Percentiles rank a stretch among this genome's conserved stretches.
phyloP scores from a whole-genome alignment of 495 filamentous ascomycete species.

The Aspergillus olivimuriae region DNA sequence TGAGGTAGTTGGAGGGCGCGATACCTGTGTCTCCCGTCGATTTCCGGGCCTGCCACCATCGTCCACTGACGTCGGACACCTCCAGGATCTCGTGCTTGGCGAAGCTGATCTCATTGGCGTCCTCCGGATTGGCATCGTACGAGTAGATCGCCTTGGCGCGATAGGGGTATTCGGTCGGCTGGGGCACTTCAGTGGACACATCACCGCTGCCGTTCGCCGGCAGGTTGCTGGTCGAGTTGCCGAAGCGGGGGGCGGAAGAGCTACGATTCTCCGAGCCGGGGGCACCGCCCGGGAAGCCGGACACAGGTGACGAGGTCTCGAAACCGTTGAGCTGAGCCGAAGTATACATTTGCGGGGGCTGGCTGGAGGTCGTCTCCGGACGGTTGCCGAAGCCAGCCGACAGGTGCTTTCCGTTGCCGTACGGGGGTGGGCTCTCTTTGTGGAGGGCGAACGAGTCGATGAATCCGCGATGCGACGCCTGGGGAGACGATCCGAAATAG shows the following conservation, averaged over 20 bases:
- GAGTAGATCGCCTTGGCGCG: slow-evolving; percentile 97
- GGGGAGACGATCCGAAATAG: slow-evolving; percentile 91
- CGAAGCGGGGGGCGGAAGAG: slow-evolving; percentile 54
- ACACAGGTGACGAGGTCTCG: slow-evolving; percentile 90
- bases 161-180: slow-evolving; percentile 92
- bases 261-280: slow-evolving; percentile 51
- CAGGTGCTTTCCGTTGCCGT: slow-evolving; percentile 56
- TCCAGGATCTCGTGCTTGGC: slow-evolving; percentile 94
- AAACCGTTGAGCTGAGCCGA: slow-evolving; percentile 91
- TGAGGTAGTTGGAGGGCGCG: slow-evolving; percentile 96
- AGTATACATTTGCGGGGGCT: slow-evolving; percentile 93
- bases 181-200: slow-evolving; percentile 57
- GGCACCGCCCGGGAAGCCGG: slow-evolving; percentile 62
- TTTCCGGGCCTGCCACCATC: slow-evolving; percentile 99
- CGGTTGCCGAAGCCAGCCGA: slow-evolving; percentile 48
- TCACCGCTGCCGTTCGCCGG: slow-evolving; percentile 22
- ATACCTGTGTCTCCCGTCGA: slow-evolving; percentile 93
- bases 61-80: slow-evolving; percentile 91
- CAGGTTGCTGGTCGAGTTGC: slow-evolving; percentile 26
- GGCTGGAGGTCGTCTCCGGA: slow-evolving; percentile 74
- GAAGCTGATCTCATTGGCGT: slow-evolving; percentile 97
- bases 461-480: slow-evolving; percentile 80
- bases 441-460: slow-evolving; percentile 93
- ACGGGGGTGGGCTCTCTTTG: slow-evolving; percentile 65
- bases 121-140: slow-evolving; percentile 96